phyloP scores from a whole-genome alignment of 2,329 filamentous ascomycete species.

The Epichloe brachyelytri region DNA sequence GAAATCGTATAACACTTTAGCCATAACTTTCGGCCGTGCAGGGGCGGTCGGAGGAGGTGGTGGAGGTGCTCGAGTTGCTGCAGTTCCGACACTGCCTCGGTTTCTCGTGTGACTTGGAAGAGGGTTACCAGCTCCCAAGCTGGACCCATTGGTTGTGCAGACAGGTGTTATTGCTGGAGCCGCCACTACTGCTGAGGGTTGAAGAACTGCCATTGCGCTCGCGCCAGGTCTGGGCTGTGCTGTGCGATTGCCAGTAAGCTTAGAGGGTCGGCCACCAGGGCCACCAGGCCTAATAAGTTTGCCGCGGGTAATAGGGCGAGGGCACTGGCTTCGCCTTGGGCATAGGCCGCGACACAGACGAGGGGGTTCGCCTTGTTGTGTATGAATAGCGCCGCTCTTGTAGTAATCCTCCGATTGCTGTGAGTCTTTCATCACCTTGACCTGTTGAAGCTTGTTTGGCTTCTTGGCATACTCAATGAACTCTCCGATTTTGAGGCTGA shows the following conservation, averaged over 20 bases:
- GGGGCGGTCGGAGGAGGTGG: conserved; percentile 55
- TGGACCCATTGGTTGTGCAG: conserved; percentile 2
- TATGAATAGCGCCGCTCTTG: conserved; percentile 88
- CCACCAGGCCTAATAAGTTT: conserved; percentile 86
- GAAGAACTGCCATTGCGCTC: conserved; percentile 19
- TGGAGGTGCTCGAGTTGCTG: conserved; percentile 43
- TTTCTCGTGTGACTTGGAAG: conserved; percentile 42
- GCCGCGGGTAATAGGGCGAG: conserved; percentile 82
- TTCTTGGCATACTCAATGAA: conserved; percentile 95
- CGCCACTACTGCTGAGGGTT: conserved; percentile 19
- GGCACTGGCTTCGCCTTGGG: conserved; percentile 79
- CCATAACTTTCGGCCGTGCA: conserved; percentile 54
- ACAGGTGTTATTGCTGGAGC: neutral
- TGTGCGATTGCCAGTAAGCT: conserved; percentile 41
- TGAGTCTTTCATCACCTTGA: conserved; percentile 87
- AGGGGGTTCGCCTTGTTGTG: conserved; percentile 71
- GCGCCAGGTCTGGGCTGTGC: conserved; percentile 31
- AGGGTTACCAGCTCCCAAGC: conserved; percentile 10
- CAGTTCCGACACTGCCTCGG: conserved; percentile 37
- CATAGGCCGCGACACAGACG: conserved; percentile 69
- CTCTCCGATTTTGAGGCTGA: conserved; percentile 73
- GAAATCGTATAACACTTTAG: conserved; percentile 89
- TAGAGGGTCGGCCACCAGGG: conserved; percentile 69
- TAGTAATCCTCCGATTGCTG: conserved; percentile 68
- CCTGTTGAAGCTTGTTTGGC: conserved; percentile 75